Conservation (phyloP, 2,329 filamentous ascomycete genomes). For the Penicillium sp. region DNA sequence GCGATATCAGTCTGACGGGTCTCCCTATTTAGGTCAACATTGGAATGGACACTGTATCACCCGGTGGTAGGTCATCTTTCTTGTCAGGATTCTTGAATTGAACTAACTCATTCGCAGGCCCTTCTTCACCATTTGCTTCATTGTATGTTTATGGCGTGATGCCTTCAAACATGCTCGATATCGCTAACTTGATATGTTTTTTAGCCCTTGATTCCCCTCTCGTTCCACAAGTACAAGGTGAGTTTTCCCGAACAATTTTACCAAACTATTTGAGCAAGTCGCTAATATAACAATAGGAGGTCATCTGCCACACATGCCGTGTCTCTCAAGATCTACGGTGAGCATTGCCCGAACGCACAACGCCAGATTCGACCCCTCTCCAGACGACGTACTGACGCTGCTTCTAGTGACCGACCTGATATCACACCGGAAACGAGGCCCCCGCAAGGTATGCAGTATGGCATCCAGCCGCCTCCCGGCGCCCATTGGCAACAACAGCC, state of each 20-base stretch:
- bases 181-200: slow-evolving; percentile 11
- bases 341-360: not conserved
- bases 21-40: slow-evolving; percentile 36
- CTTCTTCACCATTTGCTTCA: slow-evolving; percentile 50
- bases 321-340: slow-evolving; percentile 42
- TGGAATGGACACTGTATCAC: slow-evolving; percentile 49
- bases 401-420: slow-evolving; percentile 37
- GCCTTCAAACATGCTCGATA: not conserved
- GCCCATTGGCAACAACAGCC: slow-evolving; percentile 19
- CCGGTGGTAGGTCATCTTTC: slow-evolving; percentile 38
- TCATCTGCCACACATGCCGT: slow-evolving; percentile 41
- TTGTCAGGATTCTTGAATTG: not conserved
- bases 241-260: not conserved
- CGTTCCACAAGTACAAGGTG: slow-evolving; percentile 44
- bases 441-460: slow-evolving; percentile 30
- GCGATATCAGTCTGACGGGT: not conserved
- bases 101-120: slow-evolving; percentile 33
- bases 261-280: not conserved
- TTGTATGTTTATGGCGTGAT: slow-evolving; percentile 31
- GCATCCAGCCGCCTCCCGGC: slow-evolving; percentile 29
- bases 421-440: slow-evolving; percentile 41
- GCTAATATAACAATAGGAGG: slow-evolving; percentile 31
- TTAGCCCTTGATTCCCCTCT: slow-evolving; percentile 42
- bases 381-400: slow-evolving; percentile 2
- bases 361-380: not conserved